A percentile compares a stretch with the other conserved stretches of the same genome.
Conservation (phyloP, 75 land plant species). For the Pinus taeda region DNA sequence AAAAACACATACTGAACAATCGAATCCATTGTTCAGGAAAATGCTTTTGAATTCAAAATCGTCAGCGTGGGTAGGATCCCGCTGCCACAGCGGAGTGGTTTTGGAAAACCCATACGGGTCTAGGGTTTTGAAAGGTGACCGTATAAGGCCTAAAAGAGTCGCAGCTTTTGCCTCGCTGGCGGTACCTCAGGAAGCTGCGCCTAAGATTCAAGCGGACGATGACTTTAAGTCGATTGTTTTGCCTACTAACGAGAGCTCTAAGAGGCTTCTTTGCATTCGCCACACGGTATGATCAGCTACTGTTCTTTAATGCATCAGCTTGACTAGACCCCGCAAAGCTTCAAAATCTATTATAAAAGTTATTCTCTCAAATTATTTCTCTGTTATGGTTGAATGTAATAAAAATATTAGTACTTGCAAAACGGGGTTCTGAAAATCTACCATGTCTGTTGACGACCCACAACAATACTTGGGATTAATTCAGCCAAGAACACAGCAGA, state of each 20-base stretch:
- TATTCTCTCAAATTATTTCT: not conserved
- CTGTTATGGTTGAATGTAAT: not conserved
- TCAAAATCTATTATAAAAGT: not conserved
- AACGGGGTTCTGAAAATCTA: not conserved
- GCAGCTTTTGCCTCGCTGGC: conserved; percentile 25
- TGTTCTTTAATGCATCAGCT: not conserved
- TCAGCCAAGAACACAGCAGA: no score
- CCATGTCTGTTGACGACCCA: not conserved
- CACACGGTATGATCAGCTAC: conserved; percentile 60
- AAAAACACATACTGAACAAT: not conserved
- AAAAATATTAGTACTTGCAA: not conserved
- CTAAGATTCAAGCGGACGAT: conserved; percentile 14
- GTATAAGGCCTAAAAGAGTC: conserved; percentile 6
- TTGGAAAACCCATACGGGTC: not conserved
- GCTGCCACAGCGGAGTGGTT: not conserved
- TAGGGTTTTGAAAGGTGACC: not conserved
- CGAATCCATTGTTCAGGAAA: not conserved
- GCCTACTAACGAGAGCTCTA: conserved; percentile 81
- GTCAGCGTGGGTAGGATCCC: not conserved
- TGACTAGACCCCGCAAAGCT: not conserved
- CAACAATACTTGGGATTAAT: no score
- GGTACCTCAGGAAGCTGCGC: conserved; percentile 22
- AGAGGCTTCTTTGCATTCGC: conserved; percentile 70
- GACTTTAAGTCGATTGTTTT: conserved; percentile 15
- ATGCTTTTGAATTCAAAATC: conserved; percentile 3